Evolutionary conservation across 148 eudicot genomes (phyloP).

Genomic region (Oxyria digyna): DNA sequence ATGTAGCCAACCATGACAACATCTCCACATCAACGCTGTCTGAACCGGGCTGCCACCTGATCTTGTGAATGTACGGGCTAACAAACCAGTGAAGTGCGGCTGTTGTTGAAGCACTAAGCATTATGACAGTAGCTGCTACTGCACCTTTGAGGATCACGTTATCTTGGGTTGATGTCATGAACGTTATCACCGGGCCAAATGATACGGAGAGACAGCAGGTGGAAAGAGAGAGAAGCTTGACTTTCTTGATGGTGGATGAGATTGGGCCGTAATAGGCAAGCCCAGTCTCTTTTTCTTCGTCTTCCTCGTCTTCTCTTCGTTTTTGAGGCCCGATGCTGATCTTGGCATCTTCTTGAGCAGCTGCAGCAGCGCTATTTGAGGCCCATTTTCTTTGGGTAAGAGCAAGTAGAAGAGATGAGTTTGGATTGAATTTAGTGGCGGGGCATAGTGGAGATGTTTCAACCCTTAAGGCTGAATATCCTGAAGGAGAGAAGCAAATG

Average conservation of each 20-base stretch:
- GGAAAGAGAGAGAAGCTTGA: conserved; percentile 87
- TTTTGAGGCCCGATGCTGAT: conserved; percentile 83
- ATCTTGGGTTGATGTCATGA: conserved; percentile 75
- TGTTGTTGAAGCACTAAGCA: conserved; percentile 88
- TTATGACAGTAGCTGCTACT: conserved; percentile 73
- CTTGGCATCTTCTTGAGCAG: conserved; percentile 40
- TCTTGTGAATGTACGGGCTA: conserved; percentile 87
- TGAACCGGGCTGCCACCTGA: conserved; percentile 90
- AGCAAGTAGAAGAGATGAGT: conserved; percentile 18
- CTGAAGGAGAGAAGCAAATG: conserved; percentile 22
- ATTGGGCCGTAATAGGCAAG: conserved; percentile 74
- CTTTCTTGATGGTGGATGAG: conserved; percentile 79
- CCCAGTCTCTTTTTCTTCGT: conserved; percentile 27
- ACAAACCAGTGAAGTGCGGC: conserved; percentile 94
- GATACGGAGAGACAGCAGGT: conserved; percentile 96
- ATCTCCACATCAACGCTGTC: conserved; percentile 86
- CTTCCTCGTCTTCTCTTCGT: conserved; percentile 18
- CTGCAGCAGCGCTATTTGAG: conserved; percentile 30
- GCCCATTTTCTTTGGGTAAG: conserved; percentile 45
- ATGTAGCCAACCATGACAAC: conserved; percentile 85
- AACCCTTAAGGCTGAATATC: conserved; percentile 23
- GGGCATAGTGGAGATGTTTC: conserved; percentile 22
- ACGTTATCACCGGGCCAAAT: conserved; percentile 87
- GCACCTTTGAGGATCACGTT: conserved; percentile 95
- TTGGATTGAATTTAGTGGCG: conserved; percentile 13